Evolutionary conservation across 169 alveolate genomes (phyloP), one percentile per base, ranked within the genome.

Genomic region (Amoebophrya sp.): DNA sequence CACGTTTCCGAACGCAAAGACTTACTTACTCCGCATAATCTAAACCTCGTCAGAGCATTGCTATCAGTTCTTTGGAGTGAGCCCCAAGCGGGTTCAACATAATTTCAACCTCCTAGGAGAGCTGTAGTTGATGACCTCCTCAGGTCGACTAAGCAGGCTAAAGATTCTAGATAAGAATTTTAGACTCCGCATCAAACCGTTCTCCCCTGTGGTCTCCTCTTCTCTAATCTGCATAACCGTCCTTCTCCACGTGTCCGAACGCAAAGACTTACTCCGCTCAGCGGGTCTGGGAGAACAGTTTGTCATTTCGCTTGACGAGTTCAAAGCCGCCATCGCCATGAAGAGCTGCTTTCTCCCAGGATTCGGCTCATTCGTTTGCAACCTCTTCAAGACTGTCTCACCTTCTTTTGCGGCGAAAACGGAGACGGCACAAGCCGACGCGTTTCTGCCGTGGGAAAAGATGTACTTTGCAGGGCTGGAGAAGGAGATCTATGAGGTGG

Each of bases 391-490:
- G 26, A 65, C 83, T 1, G 83, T 65, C 83, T 29, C 83, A 10
- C 83, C 83, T 36, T 65, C 83, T 10, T 65, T 65, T 65, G 83
- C 83, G 33, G 83, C 83, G 36, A 65, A 65, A 36, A 65, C 83
- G 38, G 83, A 65, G 26, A 65, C 83, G 38, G 26, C 33, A 6
- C 83, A 65, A 36, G 38, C 83, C 33, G 83, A 65, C 33, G 83
- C 83, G 36, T 65, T 65, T 36, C 18, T 65, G 83, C 83, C 83
- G 33, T 65, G 83, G 83, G 83, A 65, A 26, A 65, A 65, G 26
- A 65, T 65, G 83, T 65, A 65, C 83, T 65, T 65, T 36, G 1
- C 33, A 1, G 83, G 83, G 26, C 83, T 65, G 83, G 83, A 65
- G 26, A 65, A 65, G 83, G 83, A 65, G 26, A 65, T 65, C 83